Evolutionary conservation across 192 early-diverging fungal species (phyloP), one percentile per base, ranked within the genome.

Genomic region (Coemansia sp.): DNA sequence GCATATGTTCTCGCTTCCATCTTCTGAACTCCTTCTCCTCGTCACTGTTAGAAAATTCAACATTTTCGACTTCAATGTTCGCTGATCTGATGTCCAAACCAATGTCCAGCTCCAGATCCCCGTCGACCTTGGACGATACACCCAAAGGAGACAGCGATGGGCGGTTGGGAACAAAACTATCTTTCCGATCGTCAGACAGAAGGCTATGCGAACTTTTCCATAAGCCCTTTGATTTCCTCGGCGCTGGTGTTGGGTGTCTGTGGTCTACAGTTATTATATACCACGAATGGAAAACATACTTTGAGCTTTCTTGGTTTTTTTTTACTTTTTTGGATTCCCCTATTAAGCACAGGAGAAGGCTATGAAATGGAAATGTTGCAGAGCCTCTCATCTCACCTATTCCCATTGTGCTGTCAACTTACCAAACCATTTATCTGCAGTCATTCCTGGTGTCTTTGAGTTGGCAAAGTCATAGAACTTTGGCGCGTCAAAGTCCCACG

Each of bases 401-500:
- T n/a, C n/a, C n/a, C n/a, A n/a, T n/a, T n/a, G n/a, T n/a, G n/a
- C n/a, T n/a, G n/a, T n/a, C n/a, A n/a, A 65, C 78, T 65, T 81
- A 81, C 78, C 75, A 71, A 82, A 82, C 80, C 80, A 82, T 45
- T 69, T 77, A 55, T 82, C 80, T 13, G 76, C 62, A 3, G 60
- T 66, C 3, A 57, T 58, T 0, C 80, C 80, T 6, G 80, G 80
- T 4, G 80, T 82, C 63, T 71, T 74, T 21, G 80, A n/a, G 43
- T 59, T 74, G 19, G 37, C 68, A 77, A 82, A 82, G 65, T 82
- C 76, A 56, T 71, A 82, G 19, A 68, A 82, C 59, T 71, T 60
- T 8, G 80, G 80, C 39, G 80, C 80, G 26, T 82, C 80, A 54
- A 82, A 82, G 36, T 77, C 65, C 80, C 80, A 82, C 41, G 76